Percentiles rank a stretch among this genome's conserved stretches.
These are phyloP conservation scores for Aspergillus japonicus DNA, from an alignment of 2,329 filamentous ascomycete genomes.

Conservation along the genomic window DNA sequence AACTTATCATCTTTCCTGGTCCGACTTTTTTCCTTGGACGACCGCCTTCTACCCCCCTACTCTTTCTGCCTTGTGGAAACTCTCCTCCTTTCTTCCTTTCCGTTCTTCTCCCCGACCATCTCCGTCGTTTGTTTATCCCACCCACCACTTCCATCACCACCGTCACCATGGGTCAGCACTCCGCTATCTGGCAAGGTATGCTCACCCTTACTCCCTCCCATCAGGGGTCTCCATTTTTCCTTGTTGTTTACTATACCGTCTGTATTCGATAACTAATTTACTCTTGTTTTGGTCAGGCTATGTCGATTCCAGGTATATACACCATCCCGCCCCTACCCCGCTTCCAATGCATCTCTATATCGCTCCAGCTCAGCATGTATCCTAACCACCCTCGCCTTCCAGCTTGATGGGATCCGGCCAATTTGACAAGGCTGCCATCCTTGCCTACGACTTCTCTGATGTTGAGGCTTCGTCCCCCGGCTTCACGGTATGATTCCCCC, in stretches of 20 bases:
- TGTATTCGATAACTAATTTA: not conserved
- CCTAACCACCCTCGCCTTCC: constrained; percentile 18
- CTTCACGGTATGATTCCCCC: constrained; percentile 64
- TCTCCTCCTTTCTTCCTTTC: constrained; percentile 7
- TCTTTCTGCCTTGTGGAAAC: constrained; percentile 6
- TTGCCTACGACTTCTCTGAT: constrained; percentile 76
- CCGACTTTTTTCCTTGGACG: not conserved
- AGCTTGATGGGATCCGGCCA: constrained; percentile 79
- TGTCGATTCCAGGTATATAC: constrained; percentile 59
- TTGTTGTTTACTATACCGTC: not conserved
- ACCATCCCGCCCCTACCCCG: constrained; percentile 12
- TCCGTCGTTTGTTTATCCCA: constrained; percentile 19
- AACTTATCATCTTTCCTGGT: not conserved
- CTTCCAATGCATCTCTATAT: constrained; percentile 12
- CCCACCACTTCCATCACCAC: constrained; percentile 23
- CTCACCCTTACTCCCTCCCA: not conserved
- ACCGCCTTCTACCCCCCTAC: constrained; percentile 1
- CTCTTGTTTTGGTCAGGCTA: constrained; percentile 49
- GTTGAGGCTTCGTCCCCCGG: constrained; percentile 70
- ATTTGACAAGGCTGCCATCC: constrained; percentile 80
- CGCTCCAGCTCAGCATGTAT: constrained; percentile 12
- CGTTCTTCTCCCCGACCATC: constrained; percentile 11
- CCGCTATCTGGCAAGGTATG: constrained; percentile 39
- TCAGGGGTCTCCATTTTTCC: not conserved
- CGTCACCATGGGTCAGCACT: constrained; percentile 37